A percentile compares a stretch with the other conserved stretches of the same genome.
Evolutionary conservation across 768 basidiomycete species (phyloP).

Genomic region (Hirschioporus abietinus): DNA sequence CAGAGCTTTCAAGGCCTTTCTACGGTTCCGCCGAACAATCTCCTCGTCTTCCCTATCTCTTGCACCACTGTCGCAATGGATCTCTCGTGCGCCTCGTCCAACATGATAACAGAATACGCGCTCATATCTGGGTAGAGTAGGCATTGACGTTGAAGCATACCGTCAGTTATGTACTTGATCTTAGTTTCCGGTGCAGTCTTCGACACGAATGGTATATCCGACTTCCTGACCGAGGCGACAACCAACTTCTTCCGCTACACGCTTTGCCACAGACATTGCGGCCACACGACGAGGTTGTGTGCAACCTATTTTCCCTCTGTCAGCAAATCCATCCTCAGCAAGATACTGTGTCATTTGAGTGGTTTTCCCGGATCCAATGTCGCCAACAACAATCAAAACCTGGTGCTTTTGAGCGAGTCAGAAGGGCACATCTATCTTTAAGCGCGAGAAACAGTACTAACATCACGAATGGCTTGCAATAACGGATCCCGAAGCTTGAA

Average conservation of each 20-base stretch:
- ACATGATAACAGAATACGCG: constrained; percentile 92
- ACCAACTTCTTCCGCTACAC: constrained; percentile 97
- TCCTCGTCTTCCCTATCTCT: constrained; percentile 2
- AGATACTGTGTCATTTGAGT: constrained; percentile 99
- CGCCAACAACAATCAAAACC: constrained; percentile 96
- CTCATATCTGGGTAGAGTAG: constrained; percentile 93
- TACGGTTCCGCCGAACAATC: background rate
- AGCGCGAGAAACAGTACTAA: constrained; percentile 31
- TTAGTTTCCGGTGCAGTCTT: constrained; percentile 99
- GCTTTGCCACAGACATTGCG: constrained; percentile 98
- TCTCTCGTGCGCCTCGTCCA: constrained; percentile 98
- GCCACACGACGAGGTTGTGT: constrained; percentile 99
- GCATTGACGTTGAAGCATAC: constrained; percentile 97
- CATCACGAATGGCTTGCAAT: constrained; percentile 85
- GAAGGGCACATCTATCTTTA: constrained; percentile 1
- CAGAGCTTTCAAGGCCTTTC: constrained; percentile 41
- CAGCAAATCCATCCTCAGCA: constrained; percentile 90
- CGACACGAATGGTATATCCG: constrained; percentile 98
- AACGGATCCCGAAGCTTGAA: constrained; percentile 91
- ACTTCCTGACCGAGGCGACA: constrained; percentile 97
- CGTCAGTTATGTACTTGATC: constrained; percentile 99
- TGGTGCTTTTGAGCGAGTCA: constrained; percentile 61
- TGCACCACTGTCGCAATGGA: constrained; percentile 95
- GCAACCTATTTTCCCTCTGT: constrained; percentile 88
- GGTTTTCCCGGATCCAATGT: constrained; percentile 98